Conservation (phyloP, 805 yeast genomes). For the Priceomyces fermenticarens region DNA sequence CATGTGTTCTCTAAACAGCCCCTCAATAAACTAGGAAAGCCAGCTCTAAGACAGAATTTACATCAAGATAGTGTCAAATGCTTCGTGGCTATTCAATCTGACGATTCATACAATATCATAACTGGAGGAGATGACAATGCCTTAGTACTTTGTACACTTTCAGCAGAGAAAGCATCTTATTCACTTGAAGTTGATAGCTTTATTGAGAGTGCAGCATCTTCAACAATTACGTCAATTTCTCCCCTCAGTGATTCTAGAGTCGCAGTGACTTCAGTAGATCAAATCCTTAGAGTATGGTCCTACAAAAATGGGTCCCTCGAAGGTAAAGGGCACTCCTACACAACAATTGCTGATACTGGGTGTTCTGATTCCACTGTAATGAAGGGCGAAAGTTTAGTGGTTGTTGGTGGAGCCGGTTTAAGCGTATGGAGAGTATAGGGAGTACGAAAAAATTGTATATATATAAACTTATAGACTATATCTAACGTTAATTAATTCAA, state of each 20-base stretch:
- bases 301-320: constrained; percentile 19
- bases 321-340: constrained; percentile 46
- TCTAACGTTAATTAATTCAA: too few relatives aligned
- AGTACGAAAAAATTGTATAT: background rate
- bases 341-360: constrained; percentile 91
- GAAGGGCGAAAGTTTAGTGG: constrained; percentile 27
- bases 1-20: constrained; percentile 13
- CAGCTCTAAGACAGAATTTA: constrained; percentile 44
- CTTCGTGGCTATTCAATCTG: constrained; percentile 28
- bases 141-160: constrained; percentile 27
- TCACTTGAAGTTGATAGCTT: constrained; percentile 28
- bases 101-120: constrained; percentile 32
- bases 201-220: constrained; percentile 67
- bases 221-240: constrained; percentile 74
- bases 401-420: constrained; percentile 84
- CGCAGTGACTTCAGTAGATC: constrained; percentile 80
- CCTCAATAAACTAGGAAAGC: constrained; percentile 16
- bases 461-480: background rate
- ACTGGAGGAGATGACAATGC: constrained; percentile 97
- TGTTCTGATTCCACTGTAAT: constrained; percentile 46
- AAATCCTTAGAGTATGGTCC: constrained; percentile 66
- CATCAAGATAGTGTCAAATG: constrained; percentile 88
- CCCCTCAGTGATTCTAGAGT: constrained; percentile 27
- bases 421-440: constrained; percentile 41
- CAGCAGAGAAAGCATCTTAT: constrained; percentile 9